A percentile compares a stretch with the other conserved stretches of the same genome.
phyloP scores from a whole-genome alignment of 2,329 filamentous ascomycete genomes.

The Aureobasidium sp. region DNA sequence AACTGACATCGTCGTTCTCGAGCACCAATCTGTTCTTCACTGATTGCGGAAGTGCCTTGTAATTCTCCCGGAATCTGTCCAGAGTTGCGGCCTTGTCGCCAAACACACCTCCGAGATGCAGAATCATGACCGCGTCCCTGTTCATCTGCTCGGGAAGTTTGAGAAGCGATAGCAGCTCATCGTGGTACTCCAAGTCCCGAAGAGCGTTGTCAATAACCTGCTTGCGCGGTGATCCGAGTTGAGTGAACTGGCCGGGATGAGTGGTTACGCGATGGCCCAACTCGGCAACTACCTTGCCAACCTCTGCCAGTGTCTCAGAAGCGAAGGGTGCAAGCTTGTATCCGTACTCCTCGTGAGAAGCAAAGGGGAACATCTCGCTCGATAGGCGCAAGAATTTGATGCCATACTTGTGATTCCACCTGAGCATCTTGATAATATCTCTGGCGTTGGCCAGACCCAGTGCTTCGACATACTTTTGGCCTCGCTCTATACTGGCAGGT shows the following conservation, averaged over 20 bases:
- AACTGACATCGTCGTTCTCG: conserved; percentile 90
- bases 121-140: conserved; percentile 83
- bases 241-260: conserved; percentile 88
- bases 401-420: conserved; percentile 85
- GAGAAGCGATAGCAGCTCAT: conserved; percentile 71
- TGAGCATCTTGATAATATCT: conserved; percentile 76
- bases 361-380: conserved; percentile 96
- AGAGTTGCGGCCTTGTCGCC: conserved; percentile 77
- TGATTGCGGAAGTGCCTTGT: conserved; percentile 53
- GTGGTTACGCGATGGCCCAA: conserved; percentile 79
- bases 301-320: conserved; percentile 64
- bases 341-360: conserved; percentile 76
- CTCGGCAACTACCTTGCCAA: conserved; percentile 65
- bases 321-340: conserved; percentile 82
- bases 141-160: conserved; percentile 69
- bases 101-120: conserved; percentile 87
- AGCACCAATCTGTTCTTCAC: conserved; percentile 77
- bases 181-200: conserved; percentile 79
- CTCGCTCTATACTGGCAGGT: conserved; percentile 56
- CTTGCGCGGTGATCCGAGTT: conserved; percentile 71
- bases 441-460: conserved; percentile 73
- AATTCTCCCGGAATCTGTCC: conserved; percentile 68
- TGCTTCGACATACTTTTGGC: conserved; percentile 63
- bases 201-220: conserved; percentile 69
- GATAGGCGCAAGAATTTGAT: conserved; percentile 90